Conservation (phyloP, 2,329 filamentous ascomycete genomes). For the Aspergillus persii region DNA sequence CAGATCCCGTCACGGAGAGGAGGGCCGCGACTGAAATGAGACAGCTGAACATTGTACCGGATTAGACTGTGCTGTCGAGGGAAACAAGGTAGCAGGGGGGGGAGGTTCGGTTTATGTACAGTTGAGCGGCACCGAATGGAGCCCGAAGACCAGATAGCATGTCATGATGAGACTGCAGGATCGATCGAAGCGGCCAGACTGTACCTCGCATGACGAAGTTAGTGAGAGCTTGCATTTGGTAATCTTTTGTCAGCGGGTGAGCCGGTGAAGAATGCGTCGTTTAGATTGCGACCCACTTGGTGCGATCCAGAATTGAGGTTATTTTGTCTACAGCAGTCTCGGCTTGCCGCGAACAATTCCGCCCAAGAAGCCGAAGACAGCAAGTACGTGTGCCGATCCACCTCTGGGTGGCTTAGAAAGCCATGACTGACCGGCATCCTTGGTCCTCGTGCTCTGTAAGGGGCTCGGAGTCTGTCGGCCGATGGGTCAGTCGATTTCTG, state of each 20-base stretch:
- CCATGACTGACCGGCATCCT: neutral
- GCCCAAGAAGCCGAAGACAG: neutral
- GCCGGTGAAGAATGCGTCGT: neutral
- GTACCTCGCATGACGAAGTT: neutral
- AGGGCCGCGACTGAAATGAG: conserved; percentile 14
- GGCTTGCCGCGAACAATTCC: neutral
- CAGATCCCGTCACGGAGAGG: neutral
- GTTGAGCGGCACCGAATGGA: neutral
- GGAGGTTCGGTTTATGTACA: neutral
- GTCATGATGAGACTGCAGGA: neutral
- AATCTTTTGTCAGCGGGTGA: neutral
- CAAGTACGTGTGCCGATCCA: neutral
- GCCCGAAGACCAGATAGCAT: neutral
- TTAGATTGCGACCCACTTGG: neutral
- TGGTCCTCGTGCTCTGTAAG: neutral
- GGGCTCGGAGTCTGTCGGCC: neutral
- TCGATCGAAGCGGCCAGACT: neutral
- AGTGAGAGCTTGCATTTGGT: neutral
- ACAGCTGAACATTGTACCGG: neutral
- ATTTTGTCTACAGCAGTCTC: neutral
- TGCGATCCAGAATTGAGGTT: neutral
- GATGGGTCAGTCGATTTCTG: too few relatives aligned
- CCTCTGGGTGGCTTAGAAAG: neutral
- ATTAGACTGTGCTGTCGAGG: neutral
- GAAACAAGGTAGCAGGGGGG: neutral